Base-by-base conservation (phyloP, 371 early-diverging fungal genomes). In the Circinella minor region DNA sequence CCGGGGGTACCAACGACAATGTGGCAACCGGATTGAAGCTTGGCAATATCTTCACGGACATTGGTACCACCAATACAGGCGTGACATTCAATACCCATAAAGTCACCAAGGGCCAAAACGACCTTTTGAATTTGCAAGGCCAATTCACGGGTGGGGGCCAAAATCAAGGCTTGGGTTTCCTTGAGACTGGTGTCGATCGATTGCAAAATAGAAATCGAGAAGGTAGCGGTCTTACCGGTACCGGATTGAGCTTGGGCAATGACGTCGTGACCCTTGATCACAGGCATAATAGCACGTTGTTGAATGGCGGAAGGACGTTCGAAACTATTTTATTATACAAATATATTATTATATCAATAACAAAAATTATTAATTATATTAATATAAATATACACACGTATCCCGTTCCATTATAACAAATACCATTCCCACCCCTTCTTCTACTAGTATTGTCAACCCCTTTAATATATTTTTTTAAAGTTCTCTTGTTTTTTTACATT, bases 151-250 rank as follows among this genome's bases (percentile, higher is more conserved):
- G 98, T 97, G 38, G 94, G 94, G 61, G 93, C 94, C 63, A 97
- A 85, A 69, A 97, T 92, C 57, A 96, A 86, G 15, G 95, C 95
- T 81, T 98, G 98, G 65, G 93, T 91, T 66, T 89, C 89, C 71
- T 87, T 86, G 63, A 89, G 70, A 51, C 75, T 77, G 17, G 81
- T 75, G 79, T 97, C 95, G 76, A 98, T 88, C 67, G 89, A 87
- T 84, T 98, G 96, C 63, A 98, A 87, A 61, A 94, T 89, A 36
- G 93, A 93, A 74, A 98, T 94, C 60, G 94, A 94, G 90, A 98
- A 96, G 60, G 98, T 97, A 69, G 95, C 98, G 36, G 98, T 98
- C 77, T 98, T 98, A 75, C 99, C 99, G 62, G 98, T 98, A 82
- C 99, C 98, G 73, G 96, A 97, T 80, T 97, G 96, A 47, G 98